Percentiles rank a stretch among this genome's conserved stretches.
phyloP scores from a whole-genome alignment of 495 filamentous ascomycete genomes.

The Neurospora sp. region DNA sequence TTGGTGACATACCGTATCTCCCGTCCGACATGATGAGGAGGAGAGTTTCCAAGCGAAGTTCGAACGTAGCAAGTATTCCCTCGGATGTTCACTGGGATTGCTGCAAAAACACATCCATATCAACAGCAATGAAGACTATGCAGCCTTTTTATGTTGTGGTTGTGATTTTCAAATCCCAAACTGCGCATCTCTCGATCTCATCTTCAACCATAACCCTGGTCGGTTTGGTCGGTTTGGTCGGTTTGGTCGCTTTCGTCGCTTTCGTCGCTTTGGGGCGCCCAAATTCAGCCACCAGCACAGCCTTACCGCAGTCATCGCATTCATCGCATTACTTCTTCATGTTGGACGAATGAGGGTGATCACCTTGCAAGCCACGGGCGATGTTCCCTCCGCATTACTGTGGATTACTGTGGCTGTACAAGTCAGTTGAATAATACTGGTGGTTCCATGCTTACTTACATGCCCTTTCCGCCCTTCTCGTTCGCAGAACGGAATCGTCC shows the following conservation, averaged over 20 bases:
- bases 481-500: background rate
- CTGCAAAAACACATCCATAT: background rate
- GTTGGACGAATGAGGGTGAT: background rate
- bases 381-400: background rate
- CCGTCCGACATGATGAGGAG: constrained; percentile 3
- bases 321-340: background rate
- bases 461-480: background rate
- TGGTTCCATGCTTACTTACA: background rate
- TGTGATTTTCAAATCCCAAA: background rate
- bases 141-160: background rate
- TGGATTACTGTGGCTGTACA: background rate
- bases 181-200: background rate
- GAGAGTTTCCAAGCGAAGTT: background rate
- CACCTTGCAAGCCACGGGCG: background rate
- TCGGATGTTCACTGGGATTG: background rate
- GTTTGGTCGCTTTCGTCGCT: background rate
- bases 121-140: background rate
- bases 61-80: background rate
- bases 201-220: background rate
- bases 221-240: background rate
- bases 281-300: background rate
- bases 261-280: background rate
- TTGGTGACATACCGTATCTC: background rate
- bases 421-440: background rate
- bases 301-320: background rate